Conservation (phyloP, 108 stramenopile genomes). For the Pseudonitzschia multiseries region DNA sequence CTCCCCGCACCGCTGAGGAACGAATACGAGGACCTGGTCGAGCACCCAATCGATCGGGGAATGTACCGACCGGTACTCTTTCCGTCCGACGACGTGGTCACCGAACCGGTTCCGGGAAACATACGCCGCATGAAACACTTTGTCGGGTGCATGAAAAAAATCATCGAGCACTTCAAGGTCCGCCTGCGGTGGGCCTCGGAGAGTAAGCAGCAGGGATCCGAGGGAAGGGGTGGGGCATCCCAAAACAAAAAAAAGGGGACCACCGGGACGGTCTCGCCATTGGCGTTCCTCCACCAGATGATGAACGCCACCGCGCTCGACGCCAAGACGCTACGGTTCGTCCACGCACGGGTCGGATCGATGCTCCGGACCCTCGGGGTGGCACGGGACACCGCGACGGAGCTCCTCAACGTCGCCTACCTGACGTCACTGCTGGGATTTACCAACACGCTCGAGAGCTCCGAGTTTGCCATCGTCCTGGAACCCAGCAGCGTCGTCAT, state of each 20-base stretch:
- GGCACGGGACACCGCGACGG: conserved; percentile 68
- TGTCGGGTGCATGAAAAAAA: conserved; percentile 79
- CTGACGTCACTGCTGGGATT: conserved; percentile 80
- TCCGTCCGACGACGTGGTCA: conserved; percentile 52
- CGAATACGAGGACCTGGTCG: conserved; percentile 63
- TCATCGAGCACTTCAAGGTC: conserved; percentile 75
- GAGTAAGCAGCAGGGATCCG: conserved; percentile 18
- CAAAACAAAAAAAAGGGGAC: conserved; percentile 31
- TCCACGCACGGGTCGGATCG: conserved; percentile 80
- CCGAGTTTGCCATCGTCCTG: conserved; percentile 83
- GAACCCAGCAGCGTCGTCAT: conserved; percentile 45
- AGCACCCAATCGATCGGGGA: conserved; percentile 63
- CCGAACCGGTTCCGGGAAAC: conserved; percentile 93
- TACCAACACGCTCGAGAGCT: conserved; percentile 83
- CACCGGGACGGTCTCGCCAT: conserved; percentile 74
- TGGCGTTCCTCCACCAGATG: conserved; percentile 83
- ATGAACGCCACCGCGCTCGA: conserved; percentile 76
- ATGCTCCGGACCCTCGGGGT: conserved; percentile 73
- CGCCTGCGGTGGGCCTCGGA: conserved; percentile 51
- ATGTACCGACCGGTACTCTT: conserved; percentile 19
- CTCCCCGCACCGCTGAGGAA: background rate
- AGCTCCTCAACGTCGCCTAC: conserved; percentile 87
- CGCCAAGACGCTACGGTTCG: conserved; percentile 83
- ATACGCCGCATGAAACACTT: conserved; percentile 95
- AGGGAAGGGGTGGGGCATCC: background rate